These are phyloP conservation scores for Arabidopsis suecica DNA, from an alignment of 345 rosid genomes.

Conservation along the genomic window DNA sequence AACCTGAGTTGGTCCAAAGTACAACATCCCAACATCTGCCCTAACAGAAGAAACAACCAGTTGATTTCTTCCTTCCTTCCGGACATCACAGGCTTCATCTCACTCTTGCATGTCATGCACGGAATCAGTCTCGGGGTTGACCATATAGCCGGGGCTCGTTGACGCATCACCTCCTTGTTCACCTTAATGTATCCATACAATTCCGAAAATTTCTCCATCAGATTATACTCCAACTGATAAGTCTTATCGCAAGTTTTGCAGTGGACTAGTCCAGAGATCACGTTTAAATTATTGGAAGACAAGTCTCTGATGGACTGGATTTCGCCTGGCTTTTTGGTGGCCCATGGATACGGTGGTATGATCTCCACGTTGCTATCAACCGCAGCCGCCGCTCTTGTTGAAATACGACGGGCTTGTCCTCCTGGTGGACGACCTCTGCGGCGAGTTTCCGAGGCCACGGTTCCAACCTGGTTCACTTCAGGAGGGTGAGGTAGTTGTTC, in stretches of 20 bases:
- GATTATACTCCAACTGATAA: slow-evolving; percentile 52
- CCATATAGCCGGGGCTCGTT: slow-evolving; percentile 71
- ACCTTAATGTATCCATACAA: slow-evolving; percentile 49
- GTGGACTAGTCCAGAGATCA: slow-evolving; percentile 55
- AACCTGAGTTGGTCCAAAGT: slow-evolving; percentile 71
- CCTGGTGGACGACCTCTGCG: slow-evolving; percentile 28
- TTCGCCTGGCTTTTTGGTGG: slow-evolving; percentile 54
- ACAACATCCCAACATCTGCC: slow-evolving; percentile 76
- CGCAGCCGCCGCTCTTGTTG: neutral
- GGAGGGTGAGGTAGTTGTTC: neutral
- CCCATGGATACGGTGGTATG: slow-evolving; percentile 59
- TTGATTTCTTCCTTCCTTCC: slow-evolving; percentile 61
- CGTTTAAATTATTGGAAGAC: slow-evolving; percentile 36
- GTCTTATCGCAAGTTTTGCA: slow-evolving; percentile 66
- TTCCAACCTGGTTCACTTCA: neutral
- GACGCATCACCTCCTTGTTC: slow-evolving; percentile 53
- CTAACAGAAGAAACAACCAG: slow-evolving; percentile 87
- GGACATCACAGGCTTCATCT: slow-evolving; percentile 59
- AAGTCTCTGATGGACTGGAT: slow-evolving; percentile 50
- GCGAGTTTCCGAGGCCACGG: neutral
- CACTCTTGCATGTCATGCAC: slow-evolving; percentile 58
- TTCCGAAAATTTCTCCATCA: slow-evolving; percentile 57
- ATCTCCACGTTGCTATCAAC: neutral
- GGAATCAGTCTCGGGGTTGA: slow-evolving; percentile 51
- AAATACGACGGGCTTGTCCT: slow-evolving; percentile 10